Base-by-base conservation (phyloP, 1,139 yeast genomes). In the Hyphopichia khmerensis region DNA sequence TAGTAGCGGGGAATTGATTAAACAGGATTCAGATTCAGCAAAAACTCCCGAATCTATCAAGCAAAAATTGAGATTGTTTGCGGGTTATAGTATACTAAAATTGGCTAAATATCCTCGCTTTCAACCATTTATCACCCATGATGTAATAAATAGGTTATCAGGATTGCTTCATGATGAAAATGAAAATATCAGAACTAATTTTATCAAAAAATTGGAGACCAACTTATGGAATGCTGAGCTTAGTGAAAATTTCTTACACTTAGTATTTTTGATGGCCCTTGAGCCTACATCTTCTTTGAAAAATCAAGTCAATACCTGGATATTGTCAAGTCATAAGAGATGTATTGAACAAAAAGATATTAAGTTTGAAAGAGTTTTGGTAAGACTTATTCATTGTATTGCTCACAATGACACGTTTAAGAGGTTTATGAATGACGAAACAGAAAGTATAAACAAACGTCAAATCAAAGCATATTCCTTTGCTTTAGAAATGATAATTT, bases 1-100 rank as follows among this genome's bases (percentile, higher is more conserved):
- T 2, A 85, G 85, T 57, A 86, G 87, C 38, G 96, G 96, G n/a
- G 96, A 90, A 55, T 75, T 90, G 23, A 79, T 84, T 2, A 70
- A 77, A 23, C 72, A 72, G 21, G 69, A 69, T 36, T 53, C 72
- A 3, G 64, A 61, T 4, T 62, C 68, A 13, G 71, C 65, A 53
- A 81, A 84, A n/a, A 86, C 96, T 0, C 96, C 96, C 7, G 67
- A 62, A 31, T 62, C 64, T 24, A 82, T 69, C 53, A 84, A 83
- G 51, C 74, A 82, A 48, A 77, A 80, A 48, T 63, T 90, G 35
- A 73, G 96, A 48, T 66, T 87, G 9, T 72, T 69, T 23, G 93
- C 96, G 1, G 96, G 96, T 0, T 56, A 77, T 35, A 74, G 73
- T 51, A 56, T 90, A 8, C 60, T 90, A 32, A 84, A 86, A 52